Evolutionary conservation across 2,329 filamentous ascomycete genomes (phyloP).

Genomic region (Fonsecaea nubica): DNA sequence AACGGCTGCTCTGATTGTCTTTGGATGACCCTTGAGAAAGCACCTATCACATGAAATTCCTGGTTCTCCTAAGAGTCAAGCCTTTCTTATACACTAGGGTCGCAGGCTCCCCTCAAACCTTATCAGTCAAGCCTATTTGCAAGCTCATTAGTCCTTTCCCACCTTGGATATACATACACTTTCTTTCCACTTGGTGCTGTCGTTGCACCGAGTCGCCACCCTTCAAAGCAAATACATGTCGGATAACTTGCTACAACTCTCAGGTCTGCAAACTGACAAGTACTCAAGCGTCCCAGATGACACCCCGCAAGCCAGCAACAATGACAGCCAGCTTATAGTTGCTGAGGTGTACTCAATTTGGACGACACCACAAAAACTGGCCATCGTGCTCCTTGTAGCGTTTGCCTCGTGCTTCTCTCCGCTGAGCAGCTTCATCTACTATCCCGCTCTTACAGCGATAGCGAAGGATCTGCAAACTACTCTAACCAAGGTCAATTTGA

Average conservation of each 20-base stretch:
- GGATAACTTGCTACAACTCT: background rate
- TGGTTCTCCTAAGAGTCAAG: too few species aligned
- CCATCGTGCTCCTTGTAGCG: constrained; percentile 20
- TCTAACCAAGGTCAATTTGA: constrained; percentile 30
- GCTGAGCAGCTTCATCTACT: constrained; percentile 36
- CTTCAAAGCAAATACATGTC: background rate
- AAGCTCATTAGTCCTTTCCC: too few species aligned
- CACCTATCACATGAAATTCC: too few species aligned
- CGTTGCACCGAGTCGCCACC: background rate
- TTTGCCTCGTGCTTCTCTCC: constrained; percentile 17
- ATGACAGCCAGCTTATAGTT: background rate
- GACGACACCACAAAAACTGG: background rate
- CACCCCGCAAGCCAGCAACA: background rate
- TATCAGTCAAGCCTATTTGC: too few species aligned
- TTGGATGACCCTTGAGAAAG: too few species aligned
- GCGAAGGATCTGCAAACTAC: constrained; percentile 20
- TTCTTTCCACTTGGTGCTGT: background rate
- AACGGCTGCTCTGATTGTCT: too few species aligned
- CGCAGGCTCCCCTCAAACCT: too few species aligned
- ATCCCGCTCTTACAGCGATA: constrained; percentile 38
- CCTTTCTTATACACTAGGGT: too few species aligned
- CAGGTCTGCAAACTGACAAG: background rate
- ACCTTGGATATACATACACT: background rate
- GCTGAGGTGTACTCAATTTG: background rate
- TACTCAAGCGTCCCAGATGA: background rate